A percentile compares a stretch with the other conserved stretches of the same genome.
Evolutionary conservation across 805 yeast species (phyloP).

Genomic region (Kuraishia molischiana): DNA sequence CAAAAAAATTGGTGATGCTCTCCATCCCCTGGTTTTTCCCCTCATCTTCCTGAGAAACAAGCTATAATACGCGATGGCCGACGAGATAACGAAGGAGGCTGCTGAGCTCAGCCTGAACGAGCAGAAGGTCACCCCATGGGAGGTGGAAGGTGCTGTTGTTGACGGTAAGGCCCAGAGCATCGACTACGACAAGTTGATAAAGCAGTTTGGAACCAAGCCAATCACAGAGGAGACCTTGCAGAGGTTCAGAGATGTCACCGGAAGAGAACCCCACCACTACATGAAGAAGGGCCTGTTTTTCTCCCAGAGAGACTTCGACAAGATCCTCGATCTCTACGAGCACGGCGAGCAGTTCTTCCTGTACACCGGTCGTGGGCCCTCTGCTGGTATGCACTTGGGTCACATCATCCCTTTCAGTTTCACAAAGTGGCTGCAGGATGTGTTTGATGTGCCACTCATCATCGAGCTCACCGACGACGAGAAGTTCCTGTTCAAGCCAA

Average conservation of each 20-base stretch:
- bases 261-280: slow-evolving; percentile 84
- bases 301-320: slow-evolving; percentile 75
- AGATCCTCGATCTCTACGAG: slow-evolving; percentile 81
- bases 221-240: slow-evolving; percentile 62
- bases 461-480: slow-evolving; percentile 96
- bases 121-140: slow-evolving; percentile 91
- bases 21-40: neutral
- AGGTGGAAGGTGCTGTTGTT: slow-evolving; percentile 96
- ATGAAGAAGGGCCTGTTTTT: slow-evolving; percentile 88
- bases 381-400: slow-evolving; percentile 92
- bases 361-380: slow-evolving; percentile 97
- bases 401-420: slow-evolving; percentile 93
- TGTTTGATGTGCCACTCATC: slow-evolving; percentile 90
- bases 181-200: slow-evolving; percentile 82
- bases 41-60: neutral
- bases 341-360: slow-evolving; percentile 91
- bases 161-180: slow-evolving; percentile 88
- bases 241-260: slow-evolving; percentile 76
- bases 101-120: slow-evolving; percentile 19
- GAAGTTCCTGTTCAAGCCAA: slow-evolving; percentile 88
- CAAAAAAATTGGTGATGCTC: neutral
- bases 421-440: slow-evolving; percentile 97
- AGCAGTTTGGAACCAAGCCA: slow-evolving; percentile 76
- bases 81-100: slow-evolving; percentile 12
- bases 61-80: no score